Conservation (phyloP, 805 yeast species). For the Cyberlindnera veronae region DNA sequence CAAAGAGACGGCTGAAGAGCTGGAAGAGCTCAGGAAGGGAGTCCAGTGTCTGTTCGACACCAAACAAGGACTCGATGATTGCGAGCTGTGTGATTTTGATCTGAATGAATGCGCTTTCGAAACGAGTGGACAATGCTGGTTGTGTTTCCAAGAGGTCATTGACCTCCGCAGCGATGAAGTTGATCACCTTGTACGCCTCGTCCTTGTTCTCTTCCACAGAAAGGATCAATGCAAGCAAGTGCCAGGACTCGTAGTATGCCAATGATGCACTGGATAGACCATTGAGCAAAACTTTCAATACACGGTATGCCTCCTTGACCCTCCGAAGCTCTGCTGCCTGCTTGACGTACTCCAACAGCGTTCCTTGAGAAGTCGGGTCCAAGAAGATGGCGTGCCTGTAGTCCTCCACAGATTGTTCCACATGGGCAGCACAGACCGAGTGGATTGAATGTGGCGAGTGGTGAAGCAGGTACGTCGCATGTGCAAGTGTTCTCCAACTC, state of each 20-base stretch:
- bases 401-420: conserved; percentile 5
- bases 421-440: conserved; percentile 1
- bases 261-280: conserved; percentile 24
- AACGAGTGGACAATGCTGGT: not conserved
- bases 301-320: conserved; percentile 40
- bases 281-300: conserved; percentile 46
- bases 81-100: conserved; percentile 74
- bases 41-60: conserved; percentile 56
- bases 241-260: conserved; percentile 60
- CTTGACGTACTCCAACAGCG: conserved; percentile 44
- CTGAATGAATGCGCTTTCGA: conserved; percentile 44
- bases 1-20: conserved; percentile 49
- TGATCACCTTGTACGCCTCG: conserved; percentile 54
- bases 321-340: conserved; percentile 43
- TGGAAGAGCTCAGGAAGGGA: conserved; percentile 63
- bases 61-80: conserved; percentile 59
- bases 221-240: conserved; percentile 58
- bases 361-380: conserved; percentile 2
- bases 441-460: conserved; percentile 10
- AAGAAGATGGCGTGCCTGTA: conserved; percentile 19
- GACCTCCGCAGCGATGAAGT: conserved; percentile 47
- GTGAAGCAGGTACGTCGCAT: conserved; percentile 11
- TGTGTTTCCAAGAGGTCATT: conserved; percentile 25
- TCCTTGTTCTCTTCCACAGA: conserved; percentile 56
- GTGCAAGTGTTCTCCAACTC: conserved; percentile 20